phyloP scores from a whole-genome alignment of 306 rosid species.

The Datisca glomerata region DNA sequence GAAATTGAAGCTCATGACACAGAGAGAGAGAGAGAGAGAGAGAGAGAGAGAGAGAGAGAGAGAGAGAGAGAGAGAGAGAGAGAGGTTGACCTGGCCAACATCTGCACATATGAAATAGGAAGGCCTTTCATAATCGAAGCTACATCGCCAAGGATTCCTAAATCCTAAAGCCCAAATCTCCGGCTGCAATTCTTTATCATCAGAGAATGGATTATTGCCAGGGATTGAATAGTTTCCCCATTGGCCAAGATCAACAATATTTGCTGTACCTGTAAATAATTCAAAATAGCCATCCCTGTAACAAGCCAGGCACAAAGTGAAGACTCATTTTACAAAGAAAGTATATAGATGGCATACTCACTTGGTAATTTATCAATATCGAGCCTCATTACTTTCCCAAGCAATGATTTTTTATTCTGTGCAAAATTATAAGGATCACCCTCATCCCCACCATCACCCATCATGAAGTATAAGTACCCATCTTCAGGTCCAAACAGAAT shows the following conservation, averaged over 20 bases:
- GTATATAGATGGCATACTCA: slow-evolving; percentile 17
- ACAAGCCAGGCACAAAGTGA: too few relatives aligned
- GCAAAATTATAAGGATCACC: slow-evolving; percentile 90
- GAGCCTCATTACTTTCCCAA: slow-evolving; percentile 90
- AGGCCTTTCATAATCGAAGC: slow-evolving; percentile 77
- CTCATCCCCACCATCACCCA: slow-evolving; percentile 79
- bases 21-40: not conserved
- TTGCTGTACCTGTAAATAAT: slow-evolving; percentile 39
- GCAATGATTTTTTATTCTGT: slow-evolving; percentile 93
- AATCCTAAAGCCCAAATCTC: slow-evolving; percentile 90
- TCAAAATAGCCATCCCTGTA: not conserved
- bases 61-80: not conserved
- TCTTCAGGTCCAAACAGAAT: slow-evolving; percentile 77
- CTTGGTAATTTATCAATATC: slow-evolving; percentile 70
- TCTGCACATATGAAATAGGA: slow-evolving; percentile 87
- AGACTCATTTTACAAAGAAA: not conserved
- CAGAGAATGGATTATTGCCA: slow-evolving; percentile 63
- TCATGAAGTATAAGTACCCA: slow-evolving; percentile 82
- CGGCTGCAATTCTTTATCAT: slow-evolving; percentile 49
- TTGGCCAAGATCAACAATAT: slow-evolving; percentile 42
- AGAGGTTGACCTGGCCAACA: slow-evolving; percentile 53
- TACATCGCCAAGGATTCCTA: slow-evolving; percentile 98
- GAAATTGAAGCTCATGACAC: too few relatives aligned
- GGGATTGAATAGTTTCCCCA: slow-evolving; percentile 98
- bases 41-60: not conserved